Evolutionary conservation across 306 rosid genomes (phyloP).

Genomic region (Cucurbita pepo): DNA sequence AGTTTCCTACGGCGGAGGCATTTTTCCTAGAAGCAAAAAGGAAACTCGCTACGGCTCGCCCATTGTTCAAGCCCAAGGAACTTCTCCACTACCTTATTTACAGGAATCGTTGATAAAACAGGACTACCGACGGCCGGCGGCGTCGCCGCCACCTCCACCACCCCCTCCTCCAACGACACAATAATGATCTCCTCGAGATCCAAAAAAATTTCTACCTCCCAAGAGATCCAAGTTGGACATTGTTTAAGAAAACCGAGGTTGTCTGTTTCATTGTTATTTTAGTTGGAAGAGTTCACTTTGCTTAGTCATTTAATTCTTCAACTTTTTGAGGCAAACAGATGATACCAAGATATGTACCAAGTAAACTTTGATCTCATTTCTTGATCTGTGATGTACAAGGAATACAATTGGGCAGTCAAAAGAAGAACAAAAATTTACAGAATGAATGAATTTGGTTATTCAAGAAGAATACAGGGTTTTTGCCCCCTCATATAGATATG

Average conservation of each 20-base stretch:
- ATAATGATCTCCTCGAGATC: not conserved
- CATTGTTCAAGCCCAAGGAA: slow-evolving; percentile 54
- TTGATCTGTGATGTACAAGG: not conserved
- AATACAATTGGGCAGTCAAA: not conserved
- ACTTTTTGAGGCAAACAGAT: not conserved
- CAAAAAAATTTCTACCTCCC: slow-evolving; percentile 7
- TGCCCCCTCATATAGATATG: not conserved
- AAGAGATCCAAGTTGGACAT: slow-evolving; percentile 26
- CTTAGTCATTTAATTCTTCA: not conserved
- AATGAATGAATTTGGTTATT: not conserved
- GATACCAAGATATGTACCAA: not conserved
- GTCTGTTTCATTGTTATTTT: not conserved
- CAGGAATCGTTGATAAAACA: slow-evolving; percentile 27
- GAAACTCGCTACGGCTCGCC: slow-evolving; percentile 4
- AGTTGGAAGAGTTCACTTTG: not conserved
- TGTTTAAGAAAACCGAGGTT: not conserved
- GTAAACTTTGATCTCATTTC: not conserved
- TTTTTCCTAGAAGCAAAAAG: slow-evolving; percentile 29
- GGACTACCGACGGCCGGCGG: slow-evolving; percentile 1
- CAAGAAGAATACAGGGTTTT: not conserved
- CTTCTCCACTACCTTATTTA: slow-evolving; percentile 61
- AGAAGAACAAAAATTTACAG: not conserved
- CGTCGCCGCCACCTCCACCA: slow-evolving; percentile 15
- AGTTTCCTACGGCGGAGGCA: slow-evolving; percentile 38
- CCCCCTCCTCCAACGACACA: slow-evolving; percentile 14